Base-by-base conservation (phyloP, 2,329 filamentous ascomycete genomes). In the Claviceps sp. region DNA sequence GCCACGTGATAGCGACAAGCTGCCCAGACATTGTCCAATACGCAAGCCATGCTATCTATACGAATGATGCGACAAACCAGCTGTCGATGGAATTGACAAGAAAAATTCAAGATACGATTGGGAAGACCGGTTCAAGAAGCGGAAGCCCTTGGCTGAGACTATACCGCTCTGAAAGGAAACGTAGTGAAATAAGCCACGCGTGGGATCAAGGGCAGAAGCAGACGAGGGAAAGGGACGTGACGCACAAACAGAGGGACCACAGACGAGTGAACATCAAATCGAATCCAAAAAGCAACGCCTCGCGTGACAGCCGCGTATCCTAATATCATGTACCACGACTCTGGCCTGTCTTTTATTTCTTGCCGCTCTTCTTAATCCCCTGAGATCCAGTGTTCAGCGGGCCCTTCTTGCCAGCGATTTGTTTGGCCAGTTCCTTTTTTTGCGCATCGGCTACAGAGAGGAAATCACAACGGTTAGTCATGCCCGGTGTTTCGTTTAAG, bases 291-390 rank as follows among this genome's bases (percentile, higher is more conserved):
- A n/a, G 44, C 26, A 18, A 20, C 40, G n/a, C 8, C 38, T 20
- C 8, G 40, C 40, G 16, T 3, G 4, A 24, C 34, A 37, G 34
- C 34, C n/a, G 34, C 8, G 4, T 30, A 30, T n/a, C 9, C 22
- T 38, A 34, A 16, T 5, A 22, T 22, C 18, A 47, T 20, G 14
- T 37, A 47, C 7, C 30, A 7, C n/a, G 22, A 34, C 24, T 45
- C 24, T 51, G 22, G 42, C 46, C 26, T 43, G 52, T 42, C 47
- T 18, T 47, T 72, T 78, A 95, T 84, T 96, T 95, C 86, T 96
- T 95, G 70, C 89, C 90, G 56, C 87, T 93, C 81, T 95, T 96
- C 84, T 96, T 96, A 76, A 97, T 95, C 56, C 89, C 89, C 72
- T 94, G 88, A 48, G 77, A 70, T 37, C 89, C 89, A 36, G 82